Base-by-base conservation (phyloP, 2,329 filamentous ascomycete species). In the Dactylonectria macrodidyma region DNA sequence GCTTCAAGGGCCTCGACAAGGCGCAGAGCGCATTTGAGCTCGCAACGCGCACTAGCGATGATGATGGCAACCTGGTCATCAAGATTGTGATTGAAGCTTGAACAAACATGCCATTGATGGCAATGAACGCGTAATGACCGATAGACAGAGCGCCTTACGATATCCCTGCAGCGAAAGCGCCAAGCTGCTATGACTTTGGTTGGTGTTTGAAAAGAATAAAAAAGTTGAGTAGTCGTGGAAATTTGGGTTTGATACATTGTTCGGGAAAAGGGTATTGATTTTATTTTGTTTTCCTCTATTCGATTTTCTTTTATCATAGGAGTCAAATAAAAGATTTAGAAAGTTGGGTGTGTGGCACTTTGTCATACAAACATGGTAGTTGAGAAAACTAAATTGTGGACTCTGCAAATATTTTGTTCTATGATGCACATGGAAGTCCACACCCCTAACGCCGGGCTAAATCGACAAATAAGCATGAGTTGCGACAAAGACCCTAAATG, bases 21-120 rank as follows among this genome's bases (percentile, higher is more conserved):
- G 90, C 89, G 7, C 86, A 87, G 63, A 83, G 86, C 51, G 92
- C 91, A 2, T 94, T 94, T 76, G 89, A 92, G 74, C 86, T 94
- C 77, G 92, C 92, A 2, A 87, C 89, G 14, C 88, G 89, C 75
- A 93, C 91, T 0, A 86, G 87, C 44, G 92, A 94, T 74, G 88
- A 89, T 36, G 82, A 90, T 1, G 91, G 91, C 1, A 91, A 89
- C 19, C 80, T 94, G 60, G 91, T 94, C 16, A 81, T 94, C 69
- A 94, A 94, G 83, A 91, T 94, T 47, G 88, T 93, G 47, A 89
- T 90, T 68, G 87, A 89, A 76, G 83, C 84, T 58, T 89, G 80
- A 79, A 59, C 5, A 33, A 16, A 14, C 44, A 10, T 19, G 26
- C 33, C 19, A 54, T 66, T 22, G 14, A 36, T 63, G 51, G 16